Percentiles rank a stretch among this genome's conserved stretches.
phyloP scores from a whole-genome alignment of 768 basidiomycete genomes.

The Suillus cothurnatus region DNA sequence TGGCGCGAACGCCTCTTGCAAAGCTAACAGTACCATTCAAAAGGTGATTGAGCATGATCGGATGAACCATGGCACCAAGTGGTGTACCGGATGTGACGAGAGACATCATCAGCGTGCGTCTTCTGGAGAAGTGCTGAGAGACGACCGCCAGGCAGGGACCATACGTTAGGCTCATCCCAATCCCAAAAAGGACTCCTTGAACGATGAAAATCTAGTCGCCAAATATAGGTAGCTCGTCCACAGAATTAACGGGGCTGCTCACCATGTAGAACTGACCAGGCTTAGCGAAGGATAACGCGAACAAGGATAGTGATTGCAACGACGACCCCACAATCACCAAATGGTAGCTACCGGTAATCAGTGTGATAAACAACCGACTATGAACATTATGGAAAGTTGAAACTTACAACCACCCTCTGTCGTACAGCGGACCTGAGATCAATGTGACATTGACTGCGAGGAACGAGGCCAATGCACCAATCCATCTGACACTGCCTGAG shows the following conservation, averaged over 20 bases:
- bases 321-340: constrained; percentile 26
- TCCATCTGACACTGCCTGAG: constrained; percentile 31
- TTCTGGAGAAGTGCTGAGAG: constrained; percentile 46
- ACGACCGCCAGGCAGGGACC: constrained; percentile 45
- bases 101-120: constrained; percentile 46
- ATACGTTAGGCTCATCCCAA: constrained; percentile 46
- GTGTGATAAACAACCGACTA: neutral
- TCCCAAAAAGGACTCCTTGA: constrained; percentile 45
- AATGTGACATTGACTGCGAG: constrained; percentile 41
- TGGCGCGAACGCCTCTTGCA: constrained; percentile 39
- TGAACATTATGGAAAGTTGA: too few species aligned
- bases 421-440: constrained; percentile 44
- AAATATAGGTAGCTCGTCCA: neutral
- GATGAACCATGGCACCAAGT: constrained; percentile 56
- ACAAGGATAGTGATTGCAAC: constrained; percentile 33
- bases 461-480: constrained; percentile 46
- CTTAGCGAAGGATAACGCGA: constrained; percentile 39
- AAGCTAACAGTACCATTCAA: constrained; percentile 48
- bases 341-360: neutral
- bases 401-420: constrained; percentile 46
- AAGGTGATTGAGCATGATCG: constrained; percentile 59
- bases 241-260: neutral
- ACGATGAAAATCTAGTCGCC: constrained; percentile 40
- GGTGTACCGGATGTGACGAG: constrained; percentile 49
- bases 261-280: constrained; percentile 40